Percentiles rank a stretch among this genome's conserved stretches.
Conservation (phyloP, 208 protist genomes). For the Trypanosomatidae sp. region DNA sequence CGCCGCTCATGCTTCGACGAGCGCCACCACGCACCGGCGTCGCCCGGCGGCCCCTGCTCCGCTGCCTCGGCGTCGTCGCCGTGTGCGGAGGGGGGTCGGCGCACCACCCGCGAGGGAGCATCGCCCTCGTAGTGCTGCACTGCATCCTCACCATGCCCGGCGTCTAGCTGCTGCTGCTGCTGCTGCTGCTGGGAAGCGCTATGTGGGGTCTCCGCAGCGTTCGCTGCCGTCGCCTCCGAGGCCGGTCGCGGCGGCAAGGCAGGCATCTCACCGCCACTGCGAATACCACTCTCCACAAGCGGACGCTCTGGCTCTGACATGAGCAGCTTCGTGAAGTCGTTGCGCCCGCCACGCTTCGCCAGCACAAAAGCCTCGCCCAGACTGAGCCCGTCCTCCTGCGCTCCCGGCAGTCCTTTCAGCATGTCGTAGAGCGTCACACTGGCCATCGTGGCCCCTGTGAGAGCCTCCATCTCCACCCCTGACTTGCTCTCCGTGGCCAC, state of each 20-base stretch:
- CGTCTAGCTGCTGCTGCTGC: too few relatives aligned
- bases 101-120: too few relatives aligned
- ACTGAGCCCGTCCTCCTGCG: constrained; percentile 81
- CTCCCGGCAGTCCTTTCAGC: constrained; percentile 66
- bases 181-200: too few relatives aligned
- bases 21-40: constrained; percentile 73
- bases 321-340: constrained; percentile 86
- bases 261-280: too few relatives aligned
- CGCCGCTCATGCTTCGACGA: constrained; percentile 56
- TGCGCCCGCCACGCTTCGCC: constrained; percentile 70
- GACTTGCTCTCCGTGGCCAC: constrained; percentile 80
- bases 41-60: too few relatives aligned
- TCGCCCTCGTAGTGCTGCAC: too few relatives aligned
- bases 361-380: constrained; percentile 85
- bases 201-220: too few relatives aligned
- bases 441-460: constrained; percentile 92
- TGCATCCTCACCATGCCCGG: too few relatives aligned
- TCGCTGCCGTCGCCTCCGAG: too few relatives aligned
- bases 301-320: constrained; percentile 72
- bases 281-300: constrained; percentile 18
- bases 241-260: too few relatives aligned
- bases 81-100: too few relatives aligned
- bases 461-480: constrained; percentile 97
- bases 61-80: too few relatives aligned
- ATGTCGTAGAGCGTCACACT: constrained; percentile 91